Base-by-base conservation (phyloP, 345 rosid genomes). In the Dipteronia sinensis region DNA sequence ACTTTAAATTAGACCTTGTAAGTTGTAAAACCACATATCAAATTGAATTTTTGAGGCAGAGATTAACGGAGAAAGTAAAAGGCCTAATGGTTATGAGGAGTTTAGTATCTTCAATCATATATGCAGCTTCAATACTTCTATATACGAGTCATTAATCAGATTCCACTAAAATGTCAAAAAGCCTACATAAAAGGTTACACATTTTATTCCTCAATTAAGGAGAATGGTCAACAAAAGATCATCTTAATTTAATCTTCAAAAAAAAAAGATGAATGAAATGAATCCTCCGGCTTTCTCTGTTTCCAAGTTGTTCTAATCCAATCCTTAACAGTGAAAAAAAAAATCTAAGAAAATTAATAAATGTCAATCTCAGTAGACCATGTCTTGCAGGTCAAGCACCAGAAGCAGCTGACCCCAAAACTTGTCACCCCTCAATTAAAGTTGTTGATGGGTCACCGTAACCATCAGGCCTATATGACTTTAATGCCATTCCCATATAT, bases 361-460 rank as follows among this genome's bases (percentile, higher is more conserved):
- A 44, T 64, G 70, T 49, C 27, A 11, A 65, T 46, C 19, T 29
- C 40, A 49, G 68, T 42, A 40, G 27, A 56, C 25, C 51, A 46
- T 1, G 17, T 25, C 47, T 65, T 47, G 69, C 69, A 64, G 69
- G 19, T 46, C 27, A 74, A 72, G 11, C 58, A 53, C 78, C 78
- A 22, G 65, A 51, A 64, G 78, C 20, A 9, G 23, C 51, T 34
- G 78, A 75, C 71, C 72, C 64, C 71, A 75, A 66, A 17, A 12
- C 53, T 51, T 53, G 64, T 51, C 78, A 34, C 29, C 38, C 42
- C 29, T 22, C 38, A 74, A 64, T 51, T 75, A 66, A 75, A 75
- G 78, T 75, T 51, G 62, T 66, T 51, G 71, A 75, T 51, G 78
- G 78, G 78, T 75, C 72, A 53, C 72, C 64, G 53, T 51, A 34